Base-by-base conservation (phyloP, 305 asterid genomes). In the Withania somnifera region DNA sequence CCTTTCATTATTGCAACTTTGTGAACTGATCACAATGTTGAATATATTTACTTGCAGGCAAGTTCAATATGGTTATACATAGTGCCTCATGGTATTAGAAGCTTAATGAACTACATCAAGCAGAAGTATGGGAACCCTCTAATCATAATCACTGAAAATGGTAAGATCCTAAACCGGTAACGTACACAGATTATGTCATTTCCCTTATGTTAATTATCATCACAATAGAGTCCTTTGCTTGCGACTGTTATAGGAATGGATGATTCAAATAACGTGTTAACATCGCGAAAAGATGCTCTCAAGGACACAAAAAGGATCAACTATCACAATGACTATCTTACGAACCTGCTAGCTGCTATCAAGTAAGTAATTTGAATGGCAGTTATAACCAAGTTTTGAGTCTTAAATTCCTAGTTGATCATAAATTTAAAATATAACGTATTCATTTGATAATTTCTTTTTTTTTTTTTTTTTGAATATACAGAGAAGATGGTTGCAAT, bases 401-500 rank as follows among this genome's bases (percentile, higher is more conserved):
- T 64, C 50, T 64, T 17, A 6, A 64, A 3, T 64, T n/a, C 32
- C 36, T 19, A 68, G 11, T 68, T 40, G 78, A 20, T 40, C 20
- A 2, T 5, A 69, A 69, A 40, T 22, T 20, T 0, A 20, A 69
- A 69, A 13, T 13, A 42, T 13, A 5, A 42, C 22, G 0, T 7
- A 24, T 14, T 71, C 78, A 45, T 79, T 19, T 17, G 2, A 26
- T 24, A 61, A 56, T 2, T 20, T 9, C 30, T 61, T 19, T 82
- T 19, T 8, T 67, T 61, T 2, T 20, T 9, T 36, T 61, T 19
- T 82, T 19, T 8, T 67, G 2, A 7, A 47, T 79, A 14, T 83
- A 85, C 95, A 93, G 98, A 60, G 92, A 89, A 61, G 97, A 95
- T 45, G 98, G 97, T 1, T 95, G 99, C 92, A 92, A 95, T 26